phyloP scores from a whole-genome alignment of 805 yeast species.

The Novakomyces olei region DNA sequence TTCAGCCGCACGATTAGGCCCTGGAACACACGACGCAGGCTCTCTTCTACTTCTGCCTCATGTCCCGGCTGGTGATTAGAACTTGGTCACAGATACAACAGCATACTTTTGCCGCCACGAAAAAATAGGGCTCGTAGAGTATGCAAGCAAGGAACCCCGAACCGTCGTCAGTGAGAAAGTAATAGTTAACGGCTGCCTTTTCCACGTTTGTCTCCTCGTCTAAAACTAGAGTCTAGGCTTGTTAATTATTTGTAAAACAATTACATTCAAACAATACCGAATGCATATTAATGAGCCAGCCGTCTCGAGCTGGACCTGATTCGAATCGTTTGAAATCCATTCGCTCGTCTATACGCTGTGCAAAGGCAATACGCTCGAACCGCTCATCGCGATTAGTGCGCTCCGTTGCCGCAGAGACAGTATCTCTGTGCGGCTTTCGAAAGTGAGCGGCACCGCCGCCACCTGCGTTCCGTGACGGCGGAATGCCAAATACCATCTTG shows the following conservation, averaged over 20 bases:
- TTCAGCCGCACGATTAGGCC: constrained; percentile 32
- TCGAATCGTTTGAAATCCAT: constrained; percentile 80
- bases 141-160: constrained; percentile 78
- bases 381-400: neutral
- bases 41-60: constrained; percentile 71
- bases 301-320: constrained; percentile 46
- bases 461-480: too few relatives aligned
- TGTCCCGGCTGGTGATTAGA: constrained; percentile 14
- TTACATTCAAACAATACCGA: constrained; percentile 32
- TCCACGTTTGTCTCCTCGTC: constrained; percentile 41
- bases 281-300: constrained; percentile 93
- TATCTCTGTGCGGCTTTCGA: too few relatives aligned
- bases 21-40: constrained; percentile 45
- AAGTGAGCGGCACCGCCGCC: too few relatives aligned
- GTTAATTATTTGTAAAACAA: constrained; percentile 2
- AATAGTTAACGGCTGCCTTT: constrained; percentile 74
- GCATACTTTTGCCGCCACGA: constrained; percentile 42
- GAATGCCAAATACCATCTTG: too few relatives aligned
- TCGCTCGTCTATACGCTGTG: constrained; percentile 47
- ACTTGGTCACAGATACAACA: neutral
- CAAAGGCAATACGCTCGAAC: constrained; percentile 15
- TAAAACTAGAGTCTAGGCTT: constrained; percentile 20
- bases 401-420: too few relatives aligned
- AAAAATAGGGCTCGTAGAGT: constrained; percentile 71
- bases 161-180: constrained; percentile 88